These are phyloP conservation scores for Posidonia oceanica DNA, from an alignment of 116 monocot species.

Conservation along the genomic window DNA sequence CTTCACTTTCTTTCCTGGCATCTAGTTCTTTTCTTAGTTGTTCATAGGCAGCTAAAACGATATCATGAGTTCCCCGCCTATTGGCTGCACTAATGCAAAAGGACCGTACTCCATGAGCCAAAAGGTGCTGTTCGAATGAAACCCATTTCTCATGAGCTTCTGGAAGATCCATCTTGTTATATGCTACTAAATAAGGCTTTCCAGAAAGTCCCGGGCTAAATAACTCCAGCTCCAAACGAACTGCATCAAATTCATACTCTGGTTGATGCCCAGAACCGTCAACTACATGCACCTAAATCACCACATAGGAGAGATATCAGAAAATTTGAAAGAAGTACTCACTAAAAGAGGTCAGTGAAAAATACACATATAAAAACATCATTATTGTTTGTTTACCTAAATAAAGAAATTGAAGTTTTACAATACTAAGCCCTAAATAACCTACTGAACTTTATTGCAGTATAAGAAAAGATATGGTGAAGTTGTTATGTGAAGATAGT, in stretches of 20 bases:
- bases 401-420: not conserved
- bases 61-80: constrained; percentile 70
- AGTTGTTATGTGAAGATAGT: too few species aligned
- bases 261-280: constrained; percentile 90
- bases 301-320: not conserved
- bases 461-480: too few species aligned
- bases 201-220: constrained; percentile 83
- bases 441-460: not conserved
- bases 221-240: constrained; percentile 86
- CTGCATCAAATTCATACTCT: constrained; percentile 94
- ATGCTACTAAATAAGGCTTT: constrained; percentile 84
- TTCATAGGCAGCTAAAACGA: constrained; percentile 55
- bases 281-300: constrained; percentile 79
- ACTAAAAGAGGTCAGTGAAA: not conserved
- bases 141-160: constrained; percentile 83
- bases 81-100: constrained; percentile 85
- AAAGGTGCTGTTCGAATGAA: constrained; percentile 48
- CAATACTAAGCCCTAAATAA: not conserved
- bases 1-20: constrained; percentile 43
- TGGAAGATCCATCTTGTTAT: constrained; percentile 92
- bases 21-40: constrained; percentile 48
- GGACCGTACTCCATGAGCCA: constrained; percentile 30
- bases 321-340: not conserved
- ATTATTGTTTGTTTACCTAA: not conserved
- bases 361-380: not conserved